phyloP scores from a whole-genome alignment of 345 rosid genomes.

The Trapa incisa region DNA sequence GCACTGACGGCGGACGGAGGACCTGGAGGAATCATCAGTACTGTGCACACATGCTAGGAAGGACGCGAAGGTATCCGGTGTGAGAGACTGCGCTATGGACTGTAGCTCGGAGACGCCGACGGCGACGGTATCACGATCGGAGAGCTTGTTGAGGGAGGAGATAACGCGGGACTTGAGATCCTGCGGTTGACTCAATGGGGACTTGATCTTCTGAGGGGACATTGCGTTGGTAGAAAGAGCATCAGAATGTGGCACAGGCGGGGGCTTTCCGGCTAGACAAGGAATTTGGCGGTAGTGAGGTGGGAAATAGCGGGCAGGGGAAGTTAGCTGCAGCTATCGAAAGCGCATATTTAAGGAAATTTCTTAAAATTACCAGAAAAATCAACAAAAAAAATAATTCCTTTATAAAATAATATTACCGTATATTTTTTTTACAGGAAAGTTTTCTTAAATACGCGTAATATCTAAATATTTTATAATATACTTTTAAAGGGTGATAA shows the following conservation, averaged over 20 bases:
- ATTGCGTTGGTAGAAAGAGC: neutral
- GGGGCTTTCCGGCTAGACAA: too few species aligned
- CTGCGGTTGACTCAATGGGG: conserved; percentile 12
- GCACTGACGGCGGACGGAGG: conserved; percentile 77
- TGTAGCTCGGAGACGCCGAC: conserved; percentile 76
- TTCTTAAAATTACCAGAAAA: too few species aligned
- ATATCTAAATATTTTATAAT: too few species aligned
- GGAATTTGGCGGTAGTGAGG: too few species aligned
- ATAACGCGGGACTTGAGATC: conserved; percentile 66
- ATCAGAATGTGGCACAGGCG: neutral
- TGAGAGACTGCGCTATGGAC: conserved; percentile 47
- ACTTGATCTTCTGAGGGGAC: conserved; percentile 8
- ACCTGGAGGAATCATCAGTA: conserved; percentile 57
- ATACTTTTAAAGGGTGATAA: too few species aligned
- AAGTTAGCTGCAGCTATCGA: too few species aligned
- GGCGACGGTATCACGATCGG: conserved; percentile 82
- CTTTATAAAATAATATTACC: too few species aligned
- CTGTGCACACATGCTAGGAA: conserved; percentile 65
- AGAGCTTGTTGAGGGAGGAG: conserved; percentile 75
- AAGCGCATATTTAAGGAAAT: too few species aligned
- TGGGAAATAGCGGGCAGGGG: too few species aligned
- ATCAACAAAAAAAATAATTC: too few species aligned
- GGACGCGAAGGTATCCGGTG: conserved; percentile 44
- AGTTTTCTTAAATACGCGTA: too few species aligned
- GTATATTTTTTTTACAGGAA: too few species aligned